Percentiles rank a stretch among this genome's conserved stretches.
phyloP scores from a whole-genome alignment of 2,329 filamentous ascomycete genomes.

The Xylariaceae sp. region DNA sequence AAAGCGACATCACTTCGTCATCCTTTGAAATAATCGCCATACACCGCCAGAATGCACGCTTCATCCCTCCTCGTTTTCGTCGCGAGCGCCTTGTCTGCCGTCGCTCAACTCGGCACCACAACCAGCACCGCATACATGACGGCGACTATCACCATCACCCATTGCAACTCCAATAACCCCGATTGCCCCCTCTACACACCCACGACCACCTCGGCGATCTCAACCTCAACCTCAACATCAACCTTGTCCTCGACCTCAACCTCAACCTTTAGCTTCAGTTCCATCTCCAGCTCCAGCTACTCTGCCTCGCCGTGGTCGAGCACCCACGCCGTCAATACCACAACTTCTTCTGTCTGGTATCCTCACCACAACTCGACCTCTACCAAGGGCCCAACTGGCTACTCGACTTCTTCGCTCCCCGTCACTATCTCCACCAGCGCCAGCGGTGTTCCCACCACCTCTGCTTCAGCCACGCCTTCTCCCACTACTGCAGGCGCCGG shows the following conservation, averaged over 20 bases:
- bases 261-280: constrained; percentile 11
- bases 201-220: constrained; percentile 15
- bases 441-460: constrained; percentile 9
- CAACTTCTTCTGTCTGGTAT: constrained; percentile 16
- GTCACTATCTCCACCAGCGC: constrained; percentile 13
- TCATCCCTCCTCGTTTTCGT: constrained; percentile 26
- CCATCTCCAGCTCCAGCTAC: constrained; percentile 12
- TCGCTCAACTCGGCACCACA: constrained; percentile 22
- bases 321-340: constrained; percentile 9
- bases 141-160: constrained; percentile 28
- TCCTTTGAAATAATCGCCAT: constrained; percentile 2
- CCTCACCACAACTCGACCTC: constrained; percentile 24
- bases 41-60: constrained; percentile 25
- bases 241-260: neutral
- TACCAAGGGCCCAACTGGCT: constrained; percentile 19
- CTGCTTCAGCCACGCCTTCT: constrained; percentile 10
- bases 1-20: neutral
- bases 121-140: constrained; percentile 28
- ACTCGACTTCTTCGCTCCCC: constrained; percentile 20
- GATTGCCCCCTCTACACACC: constrained; percentile 29
- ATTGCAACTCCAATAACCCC: constrained; percentile 28
- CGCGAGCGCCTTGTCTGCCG: constrained; percentile 25
- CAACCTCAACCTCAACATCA: constrained; percentile 11
- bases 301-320: constrained; percentile 15
- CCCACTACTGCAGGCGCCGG: constrained; percentile 22